Evolutionary conservation across 2,329 filamentous ascomycete species (phyloP), one percentile per base, ranked within the genome.

Genomic region (Pseudogymnoascus sp.): DNA sequence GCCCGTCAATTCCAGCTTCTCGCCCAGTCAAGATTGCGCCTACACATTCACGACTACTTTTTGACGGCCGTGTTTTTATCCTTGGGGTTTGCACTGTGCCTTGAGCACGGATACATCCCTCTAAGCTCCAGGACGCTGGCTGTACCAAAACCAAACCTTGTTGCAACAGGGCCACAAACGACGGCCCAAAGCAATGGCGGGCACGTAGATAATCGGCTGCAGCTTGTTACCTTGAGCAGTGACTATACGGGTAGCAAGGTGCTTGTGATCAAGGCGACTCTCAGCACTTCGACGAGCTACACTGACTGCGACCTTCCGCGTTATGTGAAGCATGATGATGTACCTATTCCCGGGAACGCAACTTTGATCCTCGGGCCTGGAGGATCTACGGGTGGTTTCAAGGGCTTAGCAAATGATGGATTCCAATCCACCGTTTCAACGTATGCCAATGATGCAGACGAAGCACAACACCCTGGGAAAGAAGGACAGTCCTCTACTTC

Each of bases 41-140:
- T 53, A 33, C 47, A 53, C 35, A 33, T 72, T 5, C 69, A 73
- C 59, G 70, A 72, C 57, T 63, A 65, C 14, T 71, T 73, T 38
- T 68, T 73, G 53, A 71, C 71, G 50, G 67, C 71, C 11, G 68
- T 72, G 18, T 67, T 72, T 28, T 67, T 66, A 18, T 69, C 69
- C 18, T 62, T 73, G 25, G 63, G 68, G 2, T 70, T 68, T 63
- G 64, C 66, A 57, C 69, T 73, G 57, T 71, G 70, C 60, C 68
- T 66, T 50, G 68, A 71, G 43, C 64, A 70, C 43, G 64, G 65
- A 14, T 71, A 67, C 50, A 66, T 72, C 57, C 69, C 70, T 33
- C 62, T 73, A 25, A 73, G 71, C 64, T 68, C 71, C 14, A 68
- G 71, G 58, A 73, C 71, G 37, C 61, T 73, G 60, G 66, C 71